Conservation (phyloP, 2,329 filamentous ascomycete genomes). For the Cladobotryum protrusum region DNA sequence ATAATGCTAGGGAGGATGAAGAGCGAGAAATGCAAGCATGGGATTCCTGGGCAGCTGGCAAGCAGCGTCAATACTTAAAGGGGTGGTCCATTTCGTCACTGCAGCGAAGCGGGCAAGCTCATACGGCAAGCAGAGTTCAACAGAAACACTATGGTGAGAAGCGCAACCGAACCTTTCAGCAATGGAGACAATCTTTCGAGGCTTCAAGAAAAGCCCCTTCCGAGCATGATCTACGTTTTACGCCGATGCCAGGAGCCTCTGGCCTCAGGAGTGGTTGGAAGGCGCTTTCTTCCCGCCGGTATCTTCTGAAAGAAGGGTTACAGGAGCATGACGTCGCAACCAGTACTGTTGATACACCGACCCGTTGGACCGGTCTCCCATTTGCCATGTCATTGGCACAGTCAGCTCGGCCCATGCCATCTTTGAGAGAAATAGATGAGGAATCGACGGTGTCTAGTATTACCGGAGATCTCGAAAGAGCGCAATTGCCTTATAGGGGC, state of each 20-base stretch:
- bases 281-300: constrained; percentile 20
- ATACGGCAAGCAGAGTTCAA: constrained; percentile 28
- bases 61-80: constrained; percentile 29
- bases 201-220: constrained; percentile 11
- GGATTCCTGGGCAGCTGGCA: constrained; percentile 26
- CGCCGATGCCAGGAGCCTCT: constrained; percentile 3
- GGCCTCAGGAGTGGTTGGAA: constrained; percentile 21
- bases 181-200: constrained; percentile 24
- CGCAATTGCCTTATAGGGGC: constrained; percentile 8
- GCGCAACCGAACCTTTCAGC: constrained; percentile 24
- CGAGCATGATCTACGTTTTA: constrained; percentile 3
- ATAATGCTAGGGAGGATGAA: constrained; percentile 16
- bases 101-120: constrained; percentile 31
- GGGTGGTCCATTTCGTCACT: constrained; percentile 32
- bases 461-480: background rate
- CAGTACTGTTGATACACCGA: constrained; percentile 35
- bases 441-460: constrained; percentile 14
- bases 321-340: constrained; percentile 15
- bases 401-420: constrained; percentile 23
- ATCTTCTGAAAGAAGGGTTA: constrained; percentile 18
- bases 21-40: constrained; percentile 22
- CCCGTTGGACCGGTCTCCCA: constrained; percentile 39
- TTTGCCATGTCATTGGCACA: constrained; percentile 29
- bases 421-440: constrained; percentile 27
- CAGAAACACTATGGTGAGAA: constrained; percentile 28